Evolutionary conservation across 495 filamentous ascomycete genomes (phyloP).

Genomic region (Parachaetomium inaequale): DNA sequence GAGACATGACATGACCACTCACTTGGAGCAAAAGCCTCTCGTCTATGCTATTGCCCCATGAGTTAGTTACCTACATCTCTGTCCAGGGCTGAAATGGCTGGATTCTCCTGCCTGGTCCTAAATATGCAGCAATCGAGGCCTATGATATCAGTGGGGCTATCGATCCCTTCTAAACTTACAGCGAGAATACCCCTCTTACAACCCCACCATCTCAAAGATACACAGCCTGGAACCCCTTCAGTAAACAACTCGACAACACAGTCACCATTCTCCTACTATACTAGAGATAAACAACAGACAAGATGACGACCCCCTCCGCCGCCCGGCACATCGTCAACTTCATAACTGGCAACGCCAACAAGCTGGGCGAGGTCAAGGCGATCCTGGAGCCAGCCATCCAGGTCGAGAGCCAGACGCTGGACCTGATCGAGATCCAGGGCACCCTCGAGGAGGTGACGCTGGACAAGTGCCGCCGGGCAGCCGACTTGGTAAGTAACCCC

Average conservation of each 20-base stretch:
- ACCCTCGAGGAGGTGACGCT: slow-evolving; percentile 83
- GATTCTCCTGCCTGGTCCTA: background rate
- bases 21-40: background rate
- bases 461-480: slow-evolving; percentile 81
- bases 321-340: slow-evolving; percentile 63
- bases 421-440: slow-evolving; percentile 87
- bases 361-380: slow-evolving; percentile 78
- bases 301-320: slow-evolving; percentile 18
- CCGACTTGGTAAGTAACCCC: slow-evolving; percentile 51
- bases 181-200: slow-evolving; percentile 1
- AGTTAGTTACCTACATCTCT: no score
- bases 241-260: slow-evolving; percentile 4
- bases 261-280: background rate
- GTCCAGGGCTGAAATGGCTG: background rate
- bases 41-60: background rate
- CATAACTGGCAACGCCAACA: slow-evolving; percentile 94
- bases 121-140: slow-evolving; percentile 19
- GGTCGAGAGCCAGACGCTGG: slow-evolving; percentile 68
- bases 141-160: background rate
- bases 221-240: background rate
- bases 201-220: background rate
- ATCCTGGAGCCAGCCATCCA: slow-evolving; percentile 74
- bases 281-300: slow-evolving; percentile 16
- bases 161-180: background rate
- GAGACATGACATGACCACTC: slow-evolving; percentile 6